phyloP scores from a whole-genome alignment of 805 yeast species.

The Ogataea salicorniae region DNA sequence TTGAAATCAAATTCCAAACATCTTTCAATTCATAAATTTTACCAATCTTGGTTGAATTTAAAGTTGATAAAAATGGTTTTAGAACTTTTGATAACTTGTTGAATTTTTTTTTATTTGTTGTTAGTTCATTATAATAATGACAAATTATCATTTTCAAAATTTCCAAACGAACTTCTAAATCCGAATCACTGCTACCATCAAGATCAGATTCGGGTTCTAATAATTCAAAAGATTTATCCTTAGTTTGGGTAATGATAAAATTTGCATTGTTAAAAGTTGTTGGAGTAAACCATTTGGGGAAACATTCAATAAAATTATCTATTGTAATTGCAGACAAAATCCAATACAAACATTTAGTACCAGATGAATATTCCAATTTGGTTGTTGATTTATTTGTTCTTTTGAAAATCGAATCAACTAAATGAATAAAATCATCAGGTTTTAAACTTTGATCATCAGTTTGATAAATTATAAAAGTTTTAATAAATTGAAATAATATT shows the following conservation, averaged over 20 bases:
- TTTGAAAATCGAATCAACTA: conserved; percentile 10
- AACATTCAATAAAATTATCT: conserved; percentile 15
- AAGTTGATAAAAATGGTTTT: conserved; percentile 6
- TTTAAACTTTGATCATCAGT: conserved; percentile 11
- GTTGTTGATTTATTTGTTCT: conserved; percentile 6
- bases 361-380: conserved; percentile 9
- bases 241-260: background rate
- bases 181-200: background rate
- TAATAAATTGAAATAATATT: conserved; percentile 11
- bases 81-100: conserved; percentile 6
- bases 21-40: conserved; percentile 13
- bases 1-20: conserved; percentile 15
- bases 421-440: conserved; percentile 4
- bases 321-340: conserved; percentile 13
- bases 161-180: conserved; percentile 12
- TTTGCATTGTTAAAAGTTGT: background rate
- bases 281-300: conserved; percentile 9
- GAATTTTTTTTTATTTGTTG: conserved; percentile 3
- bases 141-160: conserved; percentile 13
- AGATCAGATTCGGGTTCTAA: too few species aligned
- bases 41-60: background rate
- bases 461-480: conserved; percentile 17
- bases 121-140: conserved; percentile 5
- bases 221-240: background rate
- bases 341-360: conserved; percentile 8